These are phyloP conservation scores for Alternaria incomplexa DNA, from an alignment of 2,329 filamentous ascomycete species.

Conservation along the genomic window DNA sequence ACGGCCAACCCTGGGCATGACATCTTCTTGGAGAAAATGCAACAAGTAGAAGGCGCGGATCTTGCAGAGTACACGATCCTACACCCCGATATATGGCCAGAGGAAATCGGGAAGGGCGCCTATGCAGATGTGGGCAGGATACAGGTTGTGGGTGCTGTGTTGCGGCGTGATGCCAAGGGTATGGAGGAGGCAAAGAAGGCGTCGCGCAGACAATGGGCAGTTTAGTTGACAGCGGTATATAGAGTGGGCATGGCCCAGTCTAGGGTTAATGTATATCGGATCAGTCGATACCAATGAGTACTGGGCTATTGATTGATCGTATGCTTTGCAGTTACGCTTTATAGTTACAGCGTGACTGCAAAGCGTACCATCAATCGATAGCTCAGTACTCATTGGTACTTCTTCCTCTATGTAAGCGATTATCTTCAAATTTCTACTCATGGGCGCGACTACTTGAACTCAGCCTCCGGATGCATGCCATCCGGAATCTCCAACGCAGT, in stretches of 20 bases:
- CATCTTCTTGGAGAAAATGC: slow-evolving; percentile 23
- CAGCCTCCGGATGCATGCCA: slow-evolving; percentile 41
- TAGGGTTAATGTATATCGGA: not conserved
- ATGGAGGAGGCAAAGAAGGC: not conserved
- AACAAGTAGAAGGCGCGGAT: slow-evolving; percentile 15
- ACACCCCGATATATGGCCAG: slow-evolving; percentile 35
- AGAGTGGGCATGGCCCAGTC: not conserved
- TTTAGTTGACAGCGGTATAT: not conserved
- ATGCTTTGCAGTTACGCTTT: too few species aligned
- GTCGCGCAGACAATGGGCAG: not conserved
- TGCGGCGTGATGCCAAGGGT: slow-evolving; percentile 6
- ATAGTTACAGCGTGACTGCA: too few species aligned
- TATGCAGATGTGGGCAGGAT: slow-evolving; percentile 34
- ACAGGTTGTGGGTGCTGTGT: slow-evolving; percentile 29
- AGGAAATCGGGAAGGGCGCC: slow-evolving; percentile 29
- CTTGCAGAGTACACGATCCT: slow-evolving; percentile 27
- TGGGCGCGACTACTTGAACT: slow-evolving; percentile 24
- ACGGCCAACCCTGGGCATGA: slow-evolving; percentile 21
- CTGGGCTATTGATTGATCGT: not conserved
- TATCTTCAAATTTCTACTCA: not conserved
- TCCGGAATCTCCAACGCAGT: slow-evolving; percentile 42
- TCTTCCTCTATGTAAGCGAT: not conserved
- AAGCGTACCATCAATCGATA: not conserved
- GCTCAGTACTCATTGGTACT: not conserved
- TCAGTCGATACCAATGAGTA: not conserved